Evolutionary conservation across 306 rosid genomes (phyloP).

Genomic region (Trifolium fragiferum): DNA sequence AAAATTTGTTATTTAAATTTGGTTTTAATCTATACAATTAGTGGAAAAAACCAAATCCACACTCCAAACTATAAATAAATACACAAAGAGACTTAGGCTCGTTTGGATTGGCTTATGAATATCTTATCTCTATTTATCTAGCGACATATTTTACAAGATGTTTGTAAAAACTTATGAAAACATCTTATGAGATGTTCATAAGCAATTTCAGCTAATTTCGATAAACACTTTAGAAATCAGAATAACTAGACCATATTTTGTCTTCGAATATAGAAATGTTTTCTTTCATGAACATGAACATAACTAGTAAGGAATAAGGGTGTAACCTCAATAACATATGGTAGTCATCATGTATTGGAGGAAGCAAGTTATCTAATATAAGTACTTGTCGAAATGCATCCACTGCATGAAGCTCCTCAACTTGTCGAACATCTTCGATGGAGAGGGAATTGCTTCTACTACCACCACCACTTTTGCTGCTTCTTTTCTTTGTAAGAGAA

Average conservation of each 20-base stretch:
- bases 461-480: constrained; percentile 42
- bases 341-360: constrained; percentile 74
- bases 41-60: constrained; percentile 15
- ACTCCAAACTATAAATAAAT: background rate
- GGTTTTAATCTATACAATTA: constrained; percentile 15
- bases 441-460: constrained; percentile 53
- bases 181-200: no score
- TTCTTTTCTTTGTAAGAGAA: constrained; percentile 70
- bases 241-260: background rate
- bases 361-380: constrained; percentile 61
- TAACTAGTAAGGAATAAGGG: background rate
- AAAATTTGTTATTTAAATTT: constrained; percentile 4
- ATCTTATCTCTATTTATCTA: background rate
- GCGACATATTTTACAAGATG: no score
- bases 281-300: background rate
- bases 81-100: background rate
- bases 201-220: background rate
- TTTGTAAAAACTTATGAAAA: background rate
- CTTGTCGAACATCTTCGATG: constrained; percentile 82
- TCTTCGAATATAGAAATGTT: background rate
- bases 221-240: background rate
- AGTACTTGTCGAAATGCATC: constrained; percentile 76
- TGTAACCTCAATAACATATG: constrained; percentile 79
- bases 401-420: constrained; percentile 73
- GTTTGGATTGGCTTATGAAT: background rate